Percentiles rank a stretch among this genome's conserved stretches.
phyloP scores from a whole-genome alignment of 75 land plant species.

The Selaginella moellendorffii region DNA sequence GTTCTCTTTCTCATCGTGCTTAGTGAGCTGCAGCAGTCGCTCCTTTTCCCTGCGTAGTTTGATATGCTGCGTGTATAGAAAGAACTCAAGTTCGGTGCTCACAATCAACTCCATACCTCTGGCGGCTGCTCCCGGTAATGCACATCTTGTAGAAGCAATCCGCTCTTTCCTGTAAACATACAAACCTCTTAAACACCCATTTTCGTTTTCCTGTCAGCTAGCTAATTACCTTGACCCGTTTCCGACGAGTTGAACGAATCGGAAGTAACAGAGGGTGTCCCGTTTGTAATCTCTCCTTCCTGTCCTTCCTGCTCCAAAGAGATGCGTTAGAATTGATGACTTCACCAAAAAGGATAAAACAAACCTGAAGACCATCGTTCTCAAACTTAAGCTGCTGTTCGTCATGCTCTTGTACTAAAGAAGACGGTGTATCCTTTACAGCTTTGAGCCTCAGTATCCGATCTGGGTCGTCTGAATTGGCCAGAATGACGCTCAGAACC shows the following conservation, averaged over 20 bases:
- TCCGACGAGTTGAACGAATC: too few species aligned
- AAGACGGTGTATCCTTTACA: too few species aligned
- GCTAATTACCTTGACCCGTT: too few species aligned
- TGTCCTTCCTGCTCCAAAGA: background rate
- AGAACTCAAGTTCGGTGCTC: too few species aligned
- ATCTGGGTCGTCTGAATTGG: background rate
- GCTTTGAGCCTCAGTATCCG: too few species aligned
- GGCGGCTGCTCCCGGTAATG: background rate
- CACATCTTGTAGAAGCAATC: background rate
- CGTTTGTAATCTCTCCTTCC: background rate
- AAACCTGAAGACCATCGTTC: background rate
- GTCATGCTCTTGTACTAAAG: background rate
- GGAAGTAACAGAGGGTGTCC: too few species aligned
- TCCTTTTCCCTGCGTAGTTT: slow-evolving; percentile 51
- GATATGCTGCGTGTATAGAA: slow-evolving; percentile 33
- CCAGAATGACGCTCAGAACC: background rate
- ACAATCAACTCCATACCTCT: background rate
- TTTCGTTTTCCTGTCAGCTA: too few species aligned
- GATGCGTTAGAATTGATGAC: too few species aligned
- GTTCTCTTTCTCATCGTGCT: slow-evolving; percentile 44
- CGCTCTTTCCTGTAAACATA: background rate
- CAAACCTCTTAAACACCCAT: too few species aligned
- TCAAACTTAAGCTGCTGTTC: background rate
- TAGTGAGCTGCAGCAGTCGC: slow-evolving; percentile 48
- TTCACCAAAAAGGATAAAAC: too few species aligned